Evolutionary conservation across 148 eudicot genomes (phyloP).

Genomic region (Vaccinium vitisidaea): DNA sequence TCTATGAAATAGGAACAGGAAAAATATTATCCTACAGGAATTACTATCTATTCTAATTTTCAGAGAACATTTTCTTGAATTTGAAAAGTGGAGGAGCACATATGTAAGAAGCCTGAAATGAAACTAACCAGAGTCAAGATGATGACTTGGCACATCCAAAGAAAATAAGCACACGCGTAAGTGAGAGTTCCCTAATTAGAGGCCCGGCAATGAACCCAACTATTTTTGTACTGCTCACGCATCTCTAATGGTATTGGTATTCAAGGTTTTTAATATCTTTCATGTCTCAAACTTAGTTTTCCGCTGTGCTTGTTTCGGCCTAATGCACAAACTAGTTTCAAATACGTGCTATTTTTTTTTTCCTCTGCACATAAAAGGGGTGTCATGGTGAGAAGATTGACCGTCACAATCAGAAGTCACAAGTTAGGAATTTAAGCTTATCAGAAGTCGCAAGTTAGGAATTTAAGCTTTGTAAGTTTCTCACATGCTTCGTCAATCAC

Average conservation of each 20-base stretch:
- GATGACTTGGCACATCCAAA: background rate
- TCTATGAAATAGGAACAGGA: background rate
- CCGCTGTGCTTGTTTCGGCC: background rate
- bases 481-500: no score
- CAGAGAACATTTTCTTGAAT: background rate
- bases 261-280: background rate
- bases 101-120: background rate
- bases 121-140: background rate
- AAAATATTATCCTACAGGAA: background rate
- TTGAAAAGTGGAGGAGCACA: background rate
- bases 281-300: background rate
- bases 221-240: background rate
- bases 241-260: background rate
- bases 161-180: background rate
- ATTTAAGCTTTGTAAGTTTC: no score
- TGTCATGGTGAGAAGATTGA: background rate
- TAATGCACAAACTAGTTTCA: background rate
- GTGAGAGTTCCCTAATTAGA: background rate
- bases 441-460: no score
- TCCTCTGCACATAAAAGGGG: background rate
- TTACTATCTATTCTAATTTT: background rate
- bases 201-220: background rate
- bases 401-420: no score
- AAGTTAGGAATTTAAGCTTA: no score
- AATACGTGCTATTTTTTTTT: background rate